Conservation (phyloP, 2,329 filamentous ascomycete genomes). For the Sordariomycetes sp. region DNA sequence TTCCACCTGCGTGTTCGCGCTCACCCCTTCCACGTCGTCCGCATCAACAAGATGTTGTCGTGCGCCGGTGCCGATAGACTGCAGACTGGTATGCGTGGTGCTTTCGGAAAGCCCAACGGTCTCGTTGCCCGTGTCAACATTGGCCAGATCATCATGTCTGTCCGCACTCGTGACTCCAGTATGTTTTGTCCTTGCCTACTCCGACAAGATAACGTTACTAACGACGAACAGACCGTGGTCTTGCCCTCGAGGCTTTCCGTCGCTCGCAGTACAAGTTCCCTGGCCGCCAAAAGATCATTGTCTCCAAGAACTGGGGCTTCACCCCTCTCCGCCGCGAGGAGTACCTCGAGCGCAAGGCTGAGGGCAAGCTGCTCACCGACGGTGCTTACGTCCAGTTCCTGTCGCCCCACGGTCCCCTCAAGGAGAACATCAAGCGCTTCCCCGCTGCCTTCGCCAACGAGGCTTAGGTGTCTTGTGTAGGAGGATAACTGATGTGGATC, state of each 20-base stretch:
- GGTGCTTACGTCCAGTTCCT: constrained; percentile 99
- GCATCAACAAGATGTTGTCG: constrained; percentile 99
- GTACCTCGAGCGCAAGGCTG: constrained; percentile 91
- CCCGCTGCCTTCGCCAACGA: constrained; percentile 72
- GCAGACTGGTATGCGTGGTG: constrained; percentile 99
- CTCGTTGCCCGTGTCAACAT: constrained; percentile 99
- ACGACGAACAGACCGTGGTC: constrained; percentile 59
- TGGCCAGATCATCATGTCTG: constrained; percentile 95
- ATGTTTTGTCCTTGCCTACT: constrained; percentile 26
- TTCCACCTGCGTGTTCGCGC: constrained; percentile 75
- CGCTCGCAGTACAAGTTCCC: constrained; percentile 99
- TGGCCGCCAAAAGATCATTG: constrained; percentile 99
- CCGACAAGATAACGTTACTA: not conserved
- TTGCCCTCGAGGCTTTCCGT: constrained; percentile 96
- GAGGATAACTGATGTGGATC: not conserved
- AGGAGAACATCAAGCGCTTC: constrained; percentile 87
- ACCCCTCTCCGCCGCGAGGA: constrained; percentile 96
- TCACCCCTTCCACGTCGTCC: constrained; percentile 99
- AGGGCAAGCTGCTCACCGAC: constrained; percentile 89
- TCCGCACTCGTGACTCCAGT: constrained; percentile 93
- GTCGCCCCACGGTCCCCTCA: constrained; percentile 79
- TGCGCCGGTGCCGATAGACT: constrained; percentile 99
- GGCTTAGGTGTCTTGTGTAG: constrained; percentile 29
- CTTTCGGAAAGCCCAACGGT: constrained; percentile 99
- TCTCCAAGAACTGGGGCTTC: constrained; percentile 99